These are phyloP conservation scores for Casuarina equisetifolia DNA, from an alignment of 306 rosid genomes.

Conservation along the genomic window DNA sequence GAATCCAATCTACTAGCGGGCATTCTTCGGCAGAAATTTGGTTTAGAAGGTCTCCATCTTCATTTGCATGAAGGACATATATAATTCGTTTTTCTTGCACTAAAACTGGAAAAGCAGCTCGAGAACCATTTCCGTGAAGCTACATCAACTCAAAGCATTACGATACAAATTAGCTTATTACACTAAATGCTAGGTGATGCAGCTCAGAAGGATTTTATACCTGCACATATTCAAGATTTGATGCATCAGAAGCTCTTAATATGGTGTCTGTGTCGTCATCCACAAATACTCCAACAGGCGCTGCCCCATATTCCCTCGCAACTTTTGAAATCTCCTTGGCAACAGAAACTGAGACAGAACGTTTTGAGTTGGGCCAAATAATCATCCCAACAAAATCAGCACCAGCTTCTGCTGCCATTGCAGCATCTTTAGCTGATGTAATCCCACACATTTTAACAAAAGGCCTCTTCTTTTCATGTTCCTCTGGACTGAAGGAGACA, in stretches of 20 bases:
- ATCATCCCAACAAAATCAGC: conserved; percentile 95
- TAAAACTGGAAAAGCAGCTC: conserved; percentile 61
- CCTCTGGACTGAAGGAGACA: conserved; percentile 34
- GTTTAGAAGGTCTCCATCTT: conserved; percentile 66
- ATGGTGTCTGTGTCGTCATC: conserved; percentile 78
- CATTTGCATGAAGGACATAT: conserved; percentile 85
- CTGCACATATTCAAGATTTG: conserved; percentile 84
- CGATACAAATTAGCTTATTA: conserved; percentile 16
- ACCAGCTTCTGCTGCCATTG: conserved; percentile 93
- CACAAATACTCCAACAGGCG: conserved; percentile 94
- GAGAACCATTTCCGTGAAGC: conserved; percentile 88
- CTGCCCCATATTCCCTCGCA: conserved; percentile 74
- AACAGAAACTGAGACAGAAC: conserved; percentile 73
- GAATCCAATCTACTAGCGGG: conserved; percentile 78
- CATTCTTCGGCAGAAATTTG: conserved; percentile 60
- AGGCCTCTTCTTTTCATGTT: conserved; percentile 43
- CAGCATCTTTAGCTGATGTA: conserved; percentile 87
- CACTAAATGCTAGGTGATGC: not conserved
- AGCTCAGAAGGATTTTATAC: conserved; percentile 30
- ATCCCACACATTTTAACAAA: conserved; percentile 95
- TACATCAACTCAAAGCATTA: conserved; percentile 41
- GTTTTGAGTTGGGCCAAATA: conserved; percentile 88
- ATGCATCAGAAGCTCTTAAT: conserved; percentile 58
- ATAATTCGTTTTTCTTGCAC: conserved; percentile 56
- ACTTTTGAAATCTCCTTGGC: conserved; percentile 90